These are phyloP conservation scores for Fusarium sp. DNA, from an alignment of 2,329 filamentous ascomycete genomes.

Conservation along the genomic window DNA sequence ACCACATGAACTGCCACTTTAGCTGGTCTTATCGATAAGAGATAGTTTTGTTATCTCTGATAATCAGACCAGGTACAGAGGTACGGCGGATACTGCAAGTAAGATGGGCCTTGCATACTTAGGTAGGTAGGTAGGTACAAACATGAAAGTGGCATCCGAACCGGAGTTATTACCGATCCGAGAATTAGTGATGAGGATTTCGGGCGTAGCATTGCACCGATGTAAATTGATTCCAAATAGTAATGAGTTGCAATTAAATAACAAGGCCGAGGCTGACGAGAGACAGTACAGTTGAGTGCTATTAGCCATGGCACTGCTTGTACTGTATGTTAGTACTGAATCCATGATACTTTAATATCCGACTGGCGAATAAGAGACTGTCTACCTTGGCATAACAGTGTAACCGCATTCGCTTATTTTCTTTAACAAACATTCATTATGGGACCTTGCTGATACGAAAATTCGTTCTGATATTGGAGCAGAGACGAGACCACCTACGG, in stretches of 20 bases:
- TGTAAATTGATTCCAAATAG: conserved; percentile 25
- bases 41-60: background rate
- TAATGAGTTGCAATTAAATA: conserved; percentile 3
- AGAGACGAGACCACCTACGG: background rate
- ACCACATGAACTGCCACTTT: conserved; percentile 8
- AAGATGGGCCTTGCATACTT: no score
- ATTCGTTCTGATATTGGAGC: background rate
- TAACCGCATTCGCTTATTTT: conserved; percentile 18
- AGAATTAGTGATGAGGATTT: conserved; percentile 16
- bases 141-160: background rate
- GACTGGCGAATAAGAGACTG: conserved; percentile 17
- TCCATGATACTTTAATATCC: background rate
- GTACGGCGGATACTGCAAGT: no score
- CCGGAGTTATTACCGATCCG: conserved; percentile 38
- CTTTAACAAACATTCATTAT: background rate
- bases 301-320: background rate
- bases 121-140: no score
- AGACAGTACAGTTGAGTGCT: background rate
- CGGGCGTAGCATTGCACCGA: conserved; percentile 21
- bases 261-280: background rate
- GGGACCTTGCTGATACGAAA: background rate
- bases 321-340: background rate
- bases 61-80: no score
- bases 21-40: conserved; percentile 18
- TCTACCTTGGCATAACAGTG: background rate